phyloP scores from a whole-genome alignment of 2,329 filamentous ascomycete species.

The Didymella arachidicola region DNA sequence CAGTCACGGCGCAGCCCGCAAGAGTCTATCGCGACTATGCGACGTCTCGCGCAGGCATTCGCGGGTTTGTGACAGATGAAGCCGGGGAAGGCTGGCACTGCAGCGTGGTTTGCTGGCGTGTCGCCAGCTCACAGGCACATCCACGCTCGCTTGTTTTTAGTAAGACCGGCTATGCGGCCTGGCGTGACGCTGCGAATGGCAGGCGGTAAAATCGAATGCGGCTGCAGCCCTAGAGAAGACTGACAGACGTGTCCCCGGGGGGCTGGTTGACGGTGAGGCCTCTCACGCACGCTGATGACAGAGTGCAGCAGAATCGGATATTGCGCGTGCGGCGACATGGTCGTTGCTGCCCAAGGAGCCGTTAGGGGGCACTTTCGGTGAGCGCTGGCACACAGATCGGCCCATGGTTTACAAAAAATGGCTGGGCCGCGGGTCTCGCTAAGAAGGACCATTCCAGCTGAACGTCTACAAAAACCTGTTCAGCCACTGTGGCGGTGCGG shows the following conservation, averaged over 20 bases:
- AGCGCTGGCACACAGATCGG: slow-evolving; percentile 21
- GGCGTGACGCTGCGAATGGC: slow-evolving; percentile 42
- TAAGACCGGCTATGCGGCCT: slow-evolving; percentile 43
- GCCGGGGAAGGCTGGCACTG: slow-evolving; percentile 37
- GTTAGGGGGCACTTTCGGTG: slow-evolving; percentile 19
- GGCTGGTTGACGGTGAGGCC: slow-evolving; percentile 35
- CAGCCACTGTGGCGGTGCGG: slow-evolving; percentile 23
- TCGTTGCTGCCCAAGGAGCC: slow-evolving; percentile 18
- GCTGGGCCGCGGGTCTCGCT: slow-evolving; percentile 15
- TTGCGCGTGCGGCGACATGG: slow-evolving; percentile 5
- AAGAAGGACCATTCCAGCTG: slow-evolving; percentile 14
- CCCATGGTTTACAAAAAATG: slow-evolving; percentile 15
- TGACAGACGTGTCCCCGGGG: slow-evolving; percentile 41
- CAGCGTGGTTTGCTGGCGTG: slow-evolving; percentile 37
- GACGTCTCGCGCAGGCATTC: slow-evolving; percentile 44
- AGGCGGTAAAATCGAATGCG: slow-evolving; percentile 19
- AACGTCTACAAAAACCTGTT: slow-evolving; percentile 18
- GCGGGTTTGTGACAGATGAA: slow-evolving; percentile 23
- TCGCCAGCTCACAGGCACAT: slow-evolving; percentile 43
- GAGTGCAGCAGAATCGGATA: slow-evolving; percentile 21
- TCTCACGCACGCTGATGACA: slow-evolving; percentile 39
- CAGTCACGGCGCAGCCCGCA: slow-evolving; percentile 39
- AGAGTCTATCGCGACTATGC: slow-evolving; percentile 36
- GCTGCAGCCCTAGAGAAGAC: slow-evolving; percentile 31
- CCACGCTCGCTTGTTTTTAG: slow-evolving; percentile 25